Evolutionary conservation across 768 basidiomycete genomes (phyloP).

Genomic region (Coprinopsis cinerea): DNA sequence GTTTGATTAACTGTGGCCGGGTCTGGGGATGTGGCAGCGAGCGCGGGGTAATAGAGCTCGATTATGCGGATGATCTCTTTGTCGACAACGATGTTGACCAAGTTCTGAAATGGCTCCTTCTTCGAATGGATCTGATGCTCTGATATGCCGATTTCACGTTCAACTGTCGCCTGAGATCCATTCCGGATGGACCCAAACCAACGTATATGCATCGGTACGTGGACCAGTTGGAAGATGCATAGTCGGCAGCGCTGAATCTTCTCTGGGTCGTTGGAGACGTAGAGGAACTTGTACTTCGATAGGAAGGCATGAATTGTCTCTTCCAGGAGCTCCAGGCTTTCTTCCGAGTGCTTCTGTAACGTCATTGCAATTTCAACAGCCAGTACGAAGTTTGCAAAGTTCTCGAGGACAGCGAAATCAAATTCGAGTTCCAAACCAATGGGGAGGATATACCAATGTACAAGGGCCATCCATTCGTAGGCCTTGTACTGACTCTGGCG

Average conservation of each 20-base stretch:
- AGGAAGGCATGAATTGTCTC: conserved; percentile 21
- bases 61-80: conserved; percentile 18
- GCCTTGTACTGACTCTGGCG: conserved; percentile 31
- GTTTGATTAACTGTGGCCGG: neutral
- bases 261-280: conserved; percentile 21
- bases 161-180: conserved; percentile 28
- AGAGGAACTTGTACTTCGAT: conserved; percentile 19
- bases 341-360: conserved; percentile 11
- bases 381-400: conserved; percentile 22
- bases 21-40: neutral
- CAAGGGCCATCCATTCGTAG: conserved; percentile 30
- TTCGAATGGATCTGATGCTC: conserved; percentile 25
- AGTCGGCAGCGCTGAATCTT: conserved; percentile 20
- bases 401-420: conserved; percentile 17
- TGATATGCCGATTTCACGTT: conserved; percentile 21
- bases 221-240: conserved; percentile 29
- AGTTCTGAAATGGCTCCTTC: conserved; percentile 26
- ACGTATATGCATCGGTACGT: conserved; percentile 27
- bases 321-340: conserved; percentile 19
- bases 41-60: conserved; percentile 18
- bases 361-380: conserved; percentile 27
- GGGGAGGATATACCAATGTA: conserved; percentile 30
- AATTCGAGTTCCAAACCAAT: conserved; percentile 26
- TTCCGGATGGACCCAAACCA: conserved; percentile 30
- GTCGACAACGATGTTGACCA: conserved; percentile 22